Evolutionary conservation across 2,329 filamentous ascomycete genomes (phyloP).

Genomic region (Cercospora sp.): DNA sequence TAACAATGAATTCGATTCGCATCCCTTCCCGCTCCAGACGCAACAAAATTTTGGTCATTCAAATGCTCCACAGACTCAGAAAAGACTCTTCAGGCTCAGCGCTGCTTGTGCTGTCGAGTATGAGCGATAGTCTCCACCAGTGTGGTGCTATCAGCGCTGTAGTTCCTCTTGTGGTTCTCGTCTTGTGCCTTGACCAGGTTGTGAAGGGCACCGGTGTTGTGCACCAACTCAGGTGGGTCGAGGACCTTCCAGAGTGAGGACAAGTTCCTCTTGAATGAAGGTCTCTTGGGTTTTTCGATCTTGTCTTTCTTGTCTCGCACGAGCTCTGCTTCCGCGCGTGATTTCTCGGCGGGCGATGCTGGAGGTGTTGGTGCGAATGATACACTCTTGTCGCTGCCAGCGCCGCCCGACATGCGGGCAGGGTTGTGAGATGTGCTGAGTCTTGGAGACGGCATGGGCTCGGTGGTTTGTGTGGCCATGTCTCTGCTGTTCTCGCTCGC

Average conservation of each 20-base stretch:
- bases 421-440: background rate
- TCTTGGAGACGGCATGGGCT: background rate
- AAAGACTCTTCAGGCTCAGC: background rate
- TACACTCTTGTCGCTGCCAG: slow-evolving; percentile 5
- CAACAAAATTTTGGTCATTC: too few species aligned
- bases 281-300: slow-evolving; percentile 9
- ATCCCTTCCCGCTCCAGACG: background rate
- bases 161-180: background rate
- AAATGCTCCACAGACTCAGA: background rate
- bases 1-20: background rate
- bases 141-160: slow-evolving; percentile 5
- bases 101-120: slow-evolving; percentile 3
- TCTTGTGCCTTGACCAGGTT: slow-evolving; percentile 16
- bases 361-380: slow-evolving; percentile 1
- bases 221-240: slow-evolving; percentile 19
- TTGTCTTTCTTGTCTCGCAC: slow-evolving; percentile 11
- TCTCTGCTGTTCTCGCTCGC: slow-evolving; percentile 9
- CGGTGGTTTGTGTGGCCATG: slow-evolving; percentile 12
- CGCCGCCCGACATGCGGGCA: slow-evolving; percentile 5
- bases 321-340: slow-evolving; percentile 2
- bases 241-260: slow-evolving; percentile 22
- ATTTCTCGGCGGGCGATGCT: background rate
- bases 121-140: slow-evolving; percentile 5
- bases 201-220: slow-evolving; percentile 21
- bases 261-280: slow-evolving; percentile 17